These are phyloP conservation scores for Mortierella polycephala DNA, from an alignment of 371 early-diverging fungal species.

Conservation along the genomic window DNA sequence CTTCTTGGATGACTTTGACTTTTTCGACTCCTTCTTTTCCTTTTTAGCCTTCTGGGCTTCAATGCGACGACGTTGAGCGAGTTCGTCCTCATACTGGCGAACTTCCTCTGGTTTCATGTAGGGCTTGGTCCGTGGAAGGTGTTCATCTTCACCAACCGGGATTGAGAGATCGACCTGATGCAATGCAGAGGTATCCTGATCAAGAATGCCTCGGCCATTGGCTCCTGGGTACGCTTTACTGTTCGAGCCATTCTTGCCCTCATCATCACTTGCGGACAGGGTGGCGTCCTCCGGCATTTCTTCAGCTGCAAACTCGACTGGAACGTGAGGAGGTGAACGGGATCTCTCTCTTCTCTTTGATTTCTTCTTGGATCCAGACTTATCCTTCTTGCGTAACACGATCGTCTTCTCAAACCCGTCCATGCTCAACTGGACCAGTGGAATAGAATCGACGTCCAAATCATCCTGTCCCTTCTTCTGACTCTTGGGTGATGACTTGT, in stretches of 20 bases:
- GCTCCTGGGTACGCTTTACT: conserved; percentile 18
- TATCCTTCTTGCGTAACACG: conserved; percentile 34
- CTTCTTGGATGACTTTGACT: conserved; percentile 56
- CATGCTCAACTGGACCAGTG: conserved; percentile 79
- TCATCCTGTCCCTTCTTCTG: conserved; percentile 55
- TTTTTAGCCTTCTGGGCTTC: conserved; percentile 45
- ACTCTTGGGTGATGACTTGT: conserved; percentile 19
- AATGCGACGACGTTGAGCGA: conserved; percentile 58
- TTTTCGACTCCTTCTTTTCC: conserved; percentile 49
- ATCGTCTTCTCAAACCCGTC: conserved; percentile 63
- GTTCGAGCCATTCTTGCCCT: conserved; percentile 10
- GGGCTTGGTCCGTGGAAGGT: conserved; percentile 66
- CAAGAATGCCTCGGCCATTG: conserved; percentile 54
- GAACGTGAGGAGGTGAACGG: conserved; percentile 57
- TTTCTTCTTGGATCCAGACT: conserved; percentile 47
- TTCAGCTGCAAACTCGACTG: conserved; percentile 68
- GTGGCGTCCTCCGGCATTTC: conserved; percentile 77
- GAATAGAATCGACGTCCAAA: conserved; percentile 83
- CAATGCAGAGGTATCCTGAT: conserved; percentile 59
- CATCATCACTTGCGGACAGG: conserved; percentile 61
- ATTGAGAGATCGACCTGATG: conserved; percentile 69
- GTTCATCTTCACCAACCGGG: conserved; percentile 71
- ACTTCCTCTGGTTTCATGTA: conserved; percentile 74
- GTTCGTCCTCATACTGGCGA: conserved; percentile 65
- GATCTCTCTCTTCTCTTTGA: conserved; percentile 55